Evolutionary conservation across 768 basidiomycete genomes (phyloP).

Genomic region (Leccinum broughii): DNA sequence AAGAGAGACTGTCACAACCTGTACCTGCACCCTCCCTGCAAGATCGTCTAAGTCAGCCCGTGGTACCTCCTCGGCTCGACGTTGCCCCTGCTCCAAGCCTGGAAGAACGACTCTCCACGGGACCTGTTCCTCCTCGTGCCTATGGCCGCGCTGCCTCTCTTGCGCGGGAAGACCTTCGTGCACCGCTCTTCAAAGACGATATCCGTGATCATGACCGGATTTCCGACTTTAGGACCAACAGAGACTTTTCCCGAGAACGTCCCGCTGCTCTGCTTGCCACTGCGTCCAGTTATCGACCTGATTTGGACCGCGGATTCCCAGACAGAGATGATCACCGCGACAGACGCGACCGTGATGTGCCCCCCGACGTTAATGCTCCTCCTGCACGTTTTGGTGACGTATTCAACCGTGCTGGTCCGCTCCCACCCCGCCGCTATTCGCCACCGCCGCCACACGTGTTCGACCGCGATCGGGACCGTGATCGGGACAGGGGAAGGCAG

Average conservation of each 20-base stretch:
- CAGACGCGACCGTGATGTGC: slow-evolving; percentile 39
- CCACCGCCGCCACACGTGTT: slow-evolving; percentile 34
- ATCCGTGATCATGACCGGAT: slow-evolving; percentile 30
- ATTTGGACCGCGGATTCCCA: slow-evolving; percentile 36
- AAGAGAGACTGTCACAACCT: slow-evolving; percentile 41
- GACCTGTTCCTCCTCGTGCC: slow-evolving; percentile 27
- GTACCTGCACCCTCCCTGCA: slow-evolving; percentile 35
- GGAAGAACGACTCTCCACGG: slow-evolving; percentile 44
- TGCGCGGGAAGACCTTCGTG: slow-evolving; percentile 36
- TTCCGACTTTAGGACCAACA: slow-evolving; percentile 27
- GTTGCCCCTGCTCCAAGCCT: slow-evolving; percentile 35
- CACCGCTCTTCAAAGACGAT: slow-evolving; percentile 32
- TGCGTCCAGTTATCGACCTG: slow-evolving; percentile 39
- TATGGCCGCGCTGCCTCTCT: slow-evolving; percentile 29
- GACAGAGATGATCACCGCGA: slow-evolving; percentile 33
- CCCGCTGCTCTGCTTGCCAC: slow-evolving; percentile 11
- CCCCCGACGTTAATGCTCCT: slow-evolving; percentile 35
- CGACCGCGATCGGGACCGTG: slow-evolving; percentile 35
- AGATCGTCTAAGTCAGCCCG: slow-evolving; percentile 40
- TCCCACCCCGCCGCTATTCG: slow-evolving; percentile 16
- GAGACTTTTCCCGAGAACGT: slow-evolving; percentile 40
- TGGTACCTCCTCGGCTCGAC: slow-evolving; percentile 21
- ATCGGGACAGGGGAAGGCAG: slow-evolving; percentile 29
- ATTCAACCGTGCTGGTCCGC: slow-evolving; percentile 19
- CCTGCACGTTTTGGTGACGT: slow-evolving; percentile 38